Conservation (phyloP, 495 filamentous ascomycete species). For the Penicillium cataractarum region DNA sequence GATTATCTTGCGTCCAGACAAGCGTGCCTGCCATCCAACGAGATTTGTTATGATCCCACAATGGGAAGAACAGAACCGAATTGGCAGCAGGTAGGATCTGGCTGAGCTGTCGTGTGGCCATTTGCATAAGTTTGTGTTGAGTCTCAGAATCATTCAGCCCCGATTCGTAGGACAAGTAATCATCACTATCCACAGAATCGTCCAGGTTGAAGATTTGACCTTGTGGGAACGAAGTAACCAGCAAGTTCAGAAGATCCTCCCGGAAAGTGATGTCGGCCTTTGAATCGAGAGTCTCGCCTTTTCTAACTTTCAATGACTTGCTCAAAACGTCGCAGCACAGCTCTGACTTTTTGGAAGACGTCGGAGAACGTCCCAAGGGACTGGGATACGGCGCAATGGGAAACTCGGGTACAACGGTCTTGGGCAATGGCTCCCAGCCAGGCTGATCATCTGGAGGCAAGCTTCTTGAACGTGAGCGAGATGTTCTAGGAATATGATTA, state of each 20-base stretch:
- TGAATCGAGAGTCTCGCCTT: background rate
- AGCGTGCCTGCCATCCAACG: constrained; percentile 66
- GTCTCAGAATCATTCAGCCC: background rate
- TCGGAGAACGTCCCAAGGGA: constrained; percentile 9
- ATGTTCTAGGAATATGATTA: background rate
- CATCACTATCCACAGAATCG: background rate
- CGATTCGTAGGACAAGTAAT: constrained; percentile 1
- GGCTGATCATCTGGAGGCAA: constrained; percentile 15
- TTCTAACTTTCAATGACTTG: constrained; percentile 11
- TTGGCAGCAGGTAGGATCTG: constrained; percentile 52
- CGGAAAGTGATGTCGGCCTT: constrained; percentile 4
- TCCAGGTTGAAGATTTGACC: constrained; percentile 34
- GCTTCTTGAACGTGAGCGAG: constrained; percentile 3
- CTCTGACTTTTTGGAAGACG: constrained; percentile 5
- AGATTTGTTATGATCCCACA: constrained; percentile 64
- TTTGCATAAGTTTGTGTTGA: constrained; percentile 8
- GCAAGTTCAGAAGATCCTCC: constrained; percentile 29
- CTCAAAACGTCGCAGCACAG: constrained; percentile 19
- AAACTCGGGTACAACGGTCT: constrained; percentile 18
- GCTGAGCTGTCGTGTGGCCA: constrained; percentile 12
- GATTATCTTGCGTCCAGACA: constrained; percentile 55
- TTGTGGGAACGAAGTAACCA: constrained; percentile 33
- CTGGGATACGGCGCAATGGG: constrained; percentile 25
- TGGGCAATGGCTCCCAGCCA: constrained; percentile 34
- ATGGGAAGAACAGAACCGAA: constrained; percentile 59